Evolutionary conservation across 768 basidiomycete species (phyloP).

Genomic region (Chalciporus piperatus): DNA sequence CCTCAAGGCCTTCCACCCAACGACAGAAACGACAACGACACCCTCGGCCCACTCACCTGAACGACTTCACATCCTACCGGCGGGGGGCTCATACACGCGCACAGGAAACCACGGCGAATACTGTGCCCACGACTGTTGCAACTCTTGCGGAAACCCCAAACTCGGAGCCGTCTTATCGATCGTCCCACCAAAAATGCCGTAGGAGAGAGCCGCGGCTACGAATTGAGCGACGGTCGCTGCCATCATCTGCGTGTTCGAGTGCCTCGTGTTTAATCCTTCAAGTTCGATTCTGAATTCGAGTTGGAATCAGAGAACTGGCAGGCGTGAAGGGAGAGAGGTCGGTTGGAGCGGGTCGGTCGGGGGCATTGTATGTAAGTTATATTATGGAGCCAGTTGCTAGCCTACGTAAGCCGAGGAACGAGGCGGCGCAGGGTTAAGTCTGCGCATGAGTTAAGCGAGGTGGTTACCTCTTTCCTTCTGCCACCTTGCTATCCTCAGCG

Average conservation of each 20-base stretch:
- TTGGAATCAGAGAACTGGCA: too few relatives aligned
- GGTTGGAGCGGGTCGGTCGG: too few relatives aligned
- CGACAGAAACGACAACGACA: too few relatives aligned
- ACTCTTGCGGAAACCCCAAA: constrained; percentile 5
- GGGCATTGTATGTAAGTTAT: too few relatives aligned
- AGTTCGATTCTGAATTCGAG: too few relatives aligned
- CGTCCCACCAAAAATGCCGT: background rate
- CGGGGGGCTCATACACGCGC: constrained; percentile 39
- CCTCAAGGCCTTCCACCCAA: too few relatives aligned
- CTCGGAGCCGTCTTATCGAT: constrained; percentile 6
- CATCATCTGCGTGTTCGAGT: background rate
- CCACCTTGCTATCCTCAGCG: background rate
- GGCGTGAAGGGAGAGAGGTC: too few relatives aligned
- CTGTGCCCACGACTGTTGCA: constrained; percentile 46
- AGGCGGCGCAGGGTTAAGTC: background rate
- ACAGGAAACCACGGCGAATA: constrained; percentile 58
- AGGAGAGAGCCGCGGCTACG: background rate
- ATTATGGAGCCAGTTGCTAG: too few relatives aligned
- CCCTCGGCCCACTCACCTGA: constrained; percentile 46
- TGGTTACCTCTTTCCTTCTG: background rate
- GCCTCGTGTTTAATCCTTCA: too few relatives aligned
- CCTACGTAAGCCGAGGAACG: too few relatives aligned
- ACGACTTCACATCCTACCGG: constrained; percentile 47
- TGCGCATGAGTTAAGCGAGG: background rate
- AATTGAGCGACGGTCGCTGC: background rate